Percentiles rank a stretch among this genome's conserved stretches.
Conservation (phyloP, 2,329 filamentous ascomycete genomes). For the Stachybotrys elegans region DNA sequence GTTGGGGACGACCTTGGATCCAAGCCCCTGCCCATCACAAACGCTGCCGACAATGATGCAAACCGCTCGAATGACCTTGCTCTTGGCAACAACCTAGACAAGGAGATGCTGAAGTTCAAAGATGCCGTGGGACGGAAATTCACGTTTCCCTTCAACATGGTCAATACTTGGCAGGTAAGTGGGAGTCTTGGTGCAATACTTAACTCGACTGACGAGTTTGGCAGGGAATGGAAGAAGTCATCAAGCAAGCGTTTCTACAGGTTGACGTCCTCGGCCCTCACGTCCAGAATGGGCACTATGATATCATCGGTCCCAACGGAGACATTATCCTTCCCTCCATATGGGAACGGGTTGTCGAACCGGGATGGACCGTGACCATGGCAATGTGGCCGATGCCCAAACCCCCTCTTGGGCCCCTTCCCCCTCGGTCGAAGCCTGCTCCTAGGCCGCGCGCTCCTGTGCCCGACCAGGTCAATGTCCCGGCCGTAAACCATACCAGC, state of each 20-base stretch:
- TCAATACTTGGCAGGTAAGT: constrained; percentile 77
- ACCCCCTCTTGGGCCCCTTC: constrained; percentile 21
- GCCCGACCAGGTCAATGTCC: too few species aligned
- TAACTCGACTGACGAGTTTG: constrained; percentile 15
- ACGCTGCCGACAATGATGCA: too few species aligned
- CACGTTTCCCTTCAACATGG: constrained; percentile 83
- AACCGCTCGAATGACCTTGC: too few species aligned
- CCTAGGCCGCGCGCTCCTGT: too few species aligned
- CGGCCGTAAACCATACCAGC: too few species aligned
- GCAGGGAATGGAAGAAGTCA: constrained; percentile 80
- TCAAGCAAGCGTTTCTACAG: constrained; percentile 77
- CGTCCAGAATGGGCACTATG: constrained; percentile 74
- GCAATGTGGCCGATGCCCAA: constrained; percentile 56
- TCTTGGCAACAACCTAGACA: constrained; percentile 54
- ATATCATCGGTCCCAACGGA: constrained; percentile 71
- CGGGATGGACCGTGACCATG: constrained; percentile 55
- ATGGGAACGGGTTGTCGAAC: constrained; percentile 77
- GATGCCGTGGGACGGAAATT: constrained; percentile 90
- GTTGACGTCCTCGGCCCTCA: constrained; percentile 72
- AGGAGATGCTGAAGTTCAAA: constrained; percentile 80
- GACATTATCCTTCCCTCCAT: constrained; percentile 75
- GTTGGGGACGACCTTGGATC: too few species aligned
- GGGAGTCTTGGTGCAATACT: constrained; percentile 25
- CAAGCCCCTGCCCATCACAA: too few species aligned
- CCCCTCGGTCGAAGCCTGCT: constrained; percentile 14